phyloP scores from a whole-genome alignment of 176 grass and related monocot species.

The Eleusine coracana region DNA sequence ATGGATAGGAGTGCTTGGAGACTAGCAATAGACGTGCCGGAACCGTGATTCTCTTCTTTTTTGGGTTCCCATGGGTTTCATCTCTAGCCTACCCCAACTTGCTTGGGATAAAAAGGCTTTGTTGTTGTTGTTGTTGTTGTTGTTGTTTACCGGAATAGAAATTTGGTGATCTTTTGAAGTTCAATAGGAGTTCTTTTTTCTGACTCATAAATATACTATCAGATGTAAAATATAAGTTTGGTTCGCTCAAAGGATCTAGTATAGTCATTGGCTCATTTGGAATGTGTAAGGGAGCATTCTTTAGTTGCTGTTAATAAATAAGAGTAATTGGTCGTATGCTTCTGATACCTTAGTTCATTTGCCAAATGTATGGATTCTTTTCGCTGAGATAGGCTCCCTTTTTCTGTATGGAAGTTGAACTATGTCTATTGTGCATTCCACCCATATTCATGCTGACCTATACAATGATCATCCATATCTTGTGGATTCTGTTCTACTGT shows the following conservation, averaged over 20 bases:
- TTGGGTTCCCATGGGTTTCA: too few species aligned
- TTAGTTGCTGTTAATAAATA: neutral
- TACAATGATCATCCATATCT: neutral
- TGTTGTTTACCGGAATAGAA: neutral
- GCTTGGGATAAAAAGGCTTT: too few species aligned
- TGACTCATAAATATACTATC: neutral
- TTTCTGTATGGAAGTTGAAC: constrained; percentile 1
- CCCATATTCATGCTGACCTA: neutral
- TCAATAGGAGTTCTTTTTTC: neutral
- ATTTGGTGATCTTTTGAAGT: neutral
- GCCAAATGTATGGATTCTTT: neutral
- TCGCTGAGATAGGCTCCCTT: neutral
- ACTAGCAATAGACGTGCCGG: too few species aligned
- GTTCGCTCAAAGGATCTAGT: neutral
- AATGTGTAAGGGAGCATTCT: neutral
- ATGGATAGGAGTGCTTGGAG: too few species aligned
- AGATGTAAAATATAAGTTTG: neutral
- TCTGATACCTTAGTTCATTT: neutral
- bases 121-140: too few species aligned
- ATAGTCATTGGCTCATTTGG: neutral
- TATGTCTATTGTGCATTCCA: neutral
- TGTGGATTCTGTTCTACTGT: neutral
- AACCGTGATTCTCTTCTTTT: too few species aligned
- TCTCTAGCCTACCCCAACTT: too few species aligned
- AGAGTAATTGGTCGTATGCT: neutral